A percentile compares a stretch with the other conserved stretches of the same genome.
phyloP scores from a whole-genome alignment of 768 basidiomycete species.

The Chalciporus sphaerocephalus region DNA sequence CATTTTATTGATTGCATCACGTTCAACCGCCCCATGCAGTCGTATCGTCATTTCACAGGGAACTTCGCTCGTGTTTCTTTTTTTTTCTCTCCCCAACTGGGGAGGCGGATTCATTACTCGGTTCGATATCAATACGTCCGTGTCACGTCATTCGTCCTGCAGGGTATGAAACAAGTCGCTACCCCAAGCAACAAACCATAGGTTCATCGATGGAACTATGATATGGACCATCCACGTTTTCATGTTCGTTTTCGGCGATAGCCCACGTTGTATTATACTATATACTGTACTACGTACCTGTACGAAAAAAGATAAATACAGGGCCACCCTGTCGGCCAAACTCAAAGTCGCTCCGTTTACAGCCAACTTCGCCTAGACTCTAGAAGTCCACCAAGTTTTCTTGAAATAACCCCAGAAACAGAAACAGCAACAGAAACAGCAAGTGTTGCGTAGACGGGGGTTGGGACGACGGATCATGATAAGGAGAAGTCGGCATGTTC shows the following conservation, averaged over 20 bases:
- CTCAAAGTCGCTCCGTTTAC: not conserved
- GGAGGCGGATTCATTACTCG: no score
- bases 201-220: not conserved
- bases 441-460: no score
- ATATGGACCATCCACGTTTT: not conserved
- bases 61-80: conserved; percentile 1
- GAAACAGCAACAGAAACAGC: no score
- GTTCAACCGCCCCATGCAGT: not conserved
- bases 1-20: not conserved
- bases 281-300: no score
- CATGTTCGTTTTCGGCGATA: not conserved
- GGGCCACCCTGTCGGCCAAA: not conserved
- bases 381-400: no score
- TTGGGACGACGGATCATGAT: no score
- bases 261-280: not conserved
- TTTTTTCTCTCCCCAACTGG: not conserved
- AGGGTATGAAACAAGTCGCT: not conserved
- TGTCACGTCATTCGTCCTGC: not conserved
- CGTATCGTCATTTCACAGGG: conserved; percentile 8
- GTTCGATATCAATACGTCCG: not conserved
- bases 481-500: no score
- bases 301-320: not conserved
- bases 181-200: not conserved
- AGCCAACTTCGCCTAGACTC: not conserved
- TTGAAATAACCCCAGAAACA: not conserved